phyloP scores from a whole-genome alignment of 2,329 filamentous ascomycete species.

The Beauveria pseudobassiana region DNA sequence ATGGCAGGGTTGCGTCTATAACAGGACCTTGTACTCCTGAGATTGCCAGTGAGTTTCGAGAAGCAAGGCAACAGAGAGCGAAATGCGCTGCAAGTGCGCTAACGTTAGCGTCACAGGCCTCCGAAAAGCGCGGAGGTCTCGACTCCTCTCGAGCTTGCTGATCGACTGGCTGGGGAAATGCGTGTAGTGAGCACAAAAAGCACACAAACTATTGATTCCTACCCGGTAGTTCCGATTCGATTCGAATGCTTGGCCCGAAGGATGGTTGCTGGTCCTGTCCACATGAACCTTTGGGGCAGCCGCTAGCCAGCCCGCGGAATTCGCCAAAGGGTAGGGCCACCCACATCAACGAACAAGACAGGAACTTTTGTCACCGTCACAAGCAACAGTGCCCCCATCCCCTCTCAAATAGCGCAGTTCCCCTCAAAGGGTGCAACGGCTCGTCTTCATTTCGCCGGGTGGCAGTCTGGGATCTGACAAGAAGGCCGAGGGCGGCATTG shows the following conservation, averaged over 20 bases:
- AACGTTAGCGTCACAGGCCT: not conserved
- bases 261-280: no score
- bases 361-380: conserved; percentile 6
- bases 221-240: not conserved
- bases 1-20: not conserved
- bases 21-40: not conserved
- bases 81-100: not conserved
- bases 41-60: no score
- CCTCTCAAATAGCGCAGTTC: not conserved
- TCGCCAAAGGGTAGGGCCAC: not conserved
- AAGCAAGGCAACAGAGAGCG: not conserved
- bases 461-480: not conserved
- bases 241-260: not conserved
- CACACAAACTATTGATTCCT: not conserved
- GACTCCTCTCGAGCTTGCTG: not conserved
- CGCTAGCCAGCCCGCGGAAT: not conserved
- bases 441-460: not conserved
- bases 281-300: not conserved
- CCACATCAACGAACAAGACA: not conserved
- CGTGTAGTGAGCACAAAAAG: not conserved
- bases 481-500: not conserved
- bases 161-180: not conserved
- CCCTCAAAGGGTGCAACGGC: not conserved
- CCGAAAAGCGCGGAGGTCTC: not conserved
- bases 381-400: not conserved